Percentiles rank a stretch among this genome's conserved stretches.
Conservation (phyloP, 306 rosid genomes). For the Cucumis cinereus region DNA sequence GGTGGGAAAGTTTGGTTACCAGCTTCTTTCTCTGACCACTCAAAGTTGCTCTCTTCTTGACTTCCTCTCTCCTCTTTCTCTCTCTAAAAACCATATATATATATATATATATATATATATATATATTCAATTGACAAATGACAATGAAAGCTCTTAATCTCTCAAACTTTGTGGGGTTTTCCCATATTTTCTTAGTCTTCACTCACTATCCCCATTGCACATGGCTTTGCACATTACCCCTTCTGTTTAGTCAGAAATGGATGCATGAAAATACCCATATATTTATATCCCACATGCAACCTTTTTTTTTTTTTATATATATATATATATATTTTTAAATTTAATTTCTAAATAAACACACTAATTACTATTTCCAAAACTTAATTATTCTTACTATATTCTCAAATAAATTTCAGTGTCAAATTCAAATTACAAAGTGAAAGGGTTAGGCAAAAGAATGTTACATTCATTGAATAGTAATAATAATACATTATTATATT, state of each 20-base stretch:
- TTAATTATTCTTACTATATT: too few species aligned
- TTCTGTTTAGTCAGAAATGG: neutral
- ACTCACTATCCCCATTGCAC: neutral
- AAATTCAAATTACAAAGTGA: neutral
- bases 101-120: too few species aligned
- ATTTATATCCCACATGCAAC: neutral
- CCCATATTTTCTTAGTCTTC: neutral
- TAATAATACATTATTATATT: neutral
- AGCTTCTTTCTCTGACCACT: constrained; percentile 32
- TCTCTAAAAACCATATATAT: neutral
- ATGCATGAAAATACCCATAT: neutral
- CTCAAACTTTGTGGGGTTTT: neutral
- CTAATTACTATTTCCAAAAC: too few species aligned
- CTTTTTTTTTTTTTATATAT: too few species aligned
- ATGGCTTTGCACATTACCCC: neutral
- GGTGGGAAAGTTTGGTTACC: constrained; percentile 90
- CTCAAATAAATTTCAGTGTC: too few species aligned
- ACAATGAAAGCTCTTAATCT: neutral
- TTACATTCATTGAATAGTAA: too few species aligned
- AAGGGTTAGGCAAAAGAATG: too few species aligned
- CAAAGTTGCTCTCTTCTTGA: neutral
- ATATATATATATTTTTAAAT: too few species aligned
- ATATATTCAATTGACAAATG: neutral
- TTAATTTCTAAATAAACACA: too few species aligned
- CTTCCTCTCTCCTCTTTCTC: neutral